A percentile compares a stretch with the other conserved stretches of the same genome.
phyloP scores from a whole-genome alignment of 768 basidiomycete species.

The Termitomyces sp. region DNA sequence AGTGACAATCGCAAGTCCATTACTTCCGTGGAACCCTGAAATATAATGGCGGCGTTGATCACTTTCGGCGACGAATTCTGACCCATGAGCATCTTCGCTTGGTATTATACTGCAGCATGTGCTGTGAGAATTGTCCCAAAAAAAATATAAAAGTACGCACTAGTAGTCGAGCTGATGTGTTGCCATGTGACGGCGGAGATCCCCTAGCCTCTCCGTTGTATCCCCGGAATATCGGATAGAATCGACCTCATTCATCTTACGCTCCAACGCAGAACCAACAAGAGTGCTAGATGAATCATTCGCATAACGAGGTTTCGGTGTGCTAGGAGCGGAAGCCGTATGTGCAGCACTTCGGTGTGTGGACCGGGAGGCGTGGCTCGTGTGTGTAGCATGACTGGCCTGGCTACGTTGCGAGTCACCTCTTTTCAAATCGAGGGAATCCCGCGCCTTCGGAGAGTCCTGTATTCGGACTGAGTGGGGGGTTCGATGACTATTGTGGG shows the following conservation, averaged over 20 bases:
- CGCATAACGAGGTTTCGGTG: slow-evolving; percentile 27
- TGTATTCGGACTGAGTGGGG: slow-evolving; percentile 4
- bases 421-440: slow-evolving; percentile 15
- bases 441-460: slow-evolving; percentile 9
- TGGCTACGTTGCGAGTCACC: slow-evolving; percentile 24
- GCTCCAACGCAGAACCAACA: slow-evolving; percentile 68
- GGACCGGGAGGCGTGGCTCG: slow-evolving; percentile 24
- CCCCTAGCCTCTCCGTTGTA: slow-evolving; percentile 56
- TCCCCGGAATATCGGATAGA: slow-evolving; percentile 50
- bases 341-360: slow-evolving; percentile 19
- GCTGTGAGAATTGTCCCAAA: slow-evolving; percentile 8
- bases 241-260: slow-evolving; percentile 65
- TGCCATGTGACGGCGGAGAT: slow-evolving; percentile 61
- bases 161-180: slow-evolving; percentile 74
- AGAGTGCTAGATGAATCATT: slow-evolving; percentile 70
- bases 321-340: slow-evolving; percentile 13
- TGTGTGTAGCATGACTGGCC: slow-evolving; percentile 15
- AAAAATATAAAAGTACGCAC: slow-evolving; percentile 38
- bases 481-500: slow-evolving; percentile 13
- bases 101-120: slow-evolving; percentile 58
- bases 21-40: slow-evolving; percentile 55
- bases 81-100: slow-evolving; percentile 78
- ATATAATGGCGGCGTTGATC: slow-evolving; percentile 81
- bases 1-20: slow-evolving; percentile 71
- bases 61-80: slow-evolving; percentile 73